Conservation (phyloP, 176 grass and related monocot species). For the Triticum urartu region DNA sequence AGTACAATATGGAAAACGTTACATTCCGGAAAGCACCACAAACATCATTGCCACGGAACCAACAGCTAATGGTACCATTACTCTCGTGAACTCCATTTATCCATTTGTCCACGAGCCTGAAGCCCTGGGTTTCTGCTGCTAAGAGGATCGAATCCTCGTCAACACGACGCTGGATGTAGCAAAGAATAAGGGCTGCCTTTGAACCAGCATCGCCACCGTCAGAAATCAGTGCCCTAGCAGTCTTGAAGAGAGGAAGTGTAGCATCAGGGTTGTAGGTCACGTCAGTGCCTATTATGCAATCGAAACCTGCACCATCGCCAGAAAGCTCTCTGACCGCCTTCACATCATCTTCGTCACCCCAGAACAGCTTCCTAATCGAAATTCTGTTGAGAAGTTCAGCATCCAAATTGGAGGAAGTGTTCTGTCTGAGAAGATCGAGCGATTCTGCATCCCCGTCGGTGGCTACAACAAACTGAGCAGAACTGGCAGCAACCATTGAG, state of each 20-base stretch:
- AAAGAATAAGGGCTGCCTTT: constrained; percentile 57
- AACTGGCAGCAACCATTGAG: constrained; percentile 76
- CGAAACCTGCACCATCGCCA: constrained; percentile 41
- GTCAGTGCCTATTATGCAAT: constrained; percentile 87
- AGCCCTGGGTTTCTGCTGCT: constrained; percentile 38
- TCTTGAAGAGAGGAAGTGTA: constrained; percentile 75
- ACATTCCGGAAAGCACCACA: constrained; percentile 38
- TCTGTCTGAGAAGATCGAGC: constrained; percentile 65
- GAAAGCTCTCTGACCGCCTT: constrained; percentile 44
- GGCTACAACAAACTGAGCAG: constrained; percentile 55
- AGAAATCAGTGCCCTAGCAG: constrained; percentile 68
- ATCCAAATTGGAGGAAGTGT: constrained; percentile 59
- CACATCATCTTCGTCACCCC: constrained; percentile 63
- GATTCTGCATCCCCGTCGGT: constrained; percentile 88
- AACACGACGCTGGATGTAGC: constrained; percentile 79
- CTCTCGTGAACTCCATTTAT: constrained; percentile 59
- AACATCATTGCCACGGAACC: constrained; percentile 56
- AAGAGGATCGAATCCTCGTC: constrained; percentile 65
- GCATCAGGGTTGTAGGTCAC: constrained; percentile 80
- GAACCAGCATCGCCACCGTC: constrained; percentile 14
- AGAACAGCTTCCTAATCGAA: constrained; percentile 55
- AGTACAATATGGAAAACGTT: constrained; percentile 72
- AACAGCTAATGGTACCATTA: constrained; percentile 66
- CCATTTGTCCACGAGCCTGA: constrained; percentile 79
- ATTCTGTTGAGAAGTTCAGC: constrained; percentile 44